Conservation (phyloP, 345 rosid genomes). For the Syzygium jambos region DNA sequence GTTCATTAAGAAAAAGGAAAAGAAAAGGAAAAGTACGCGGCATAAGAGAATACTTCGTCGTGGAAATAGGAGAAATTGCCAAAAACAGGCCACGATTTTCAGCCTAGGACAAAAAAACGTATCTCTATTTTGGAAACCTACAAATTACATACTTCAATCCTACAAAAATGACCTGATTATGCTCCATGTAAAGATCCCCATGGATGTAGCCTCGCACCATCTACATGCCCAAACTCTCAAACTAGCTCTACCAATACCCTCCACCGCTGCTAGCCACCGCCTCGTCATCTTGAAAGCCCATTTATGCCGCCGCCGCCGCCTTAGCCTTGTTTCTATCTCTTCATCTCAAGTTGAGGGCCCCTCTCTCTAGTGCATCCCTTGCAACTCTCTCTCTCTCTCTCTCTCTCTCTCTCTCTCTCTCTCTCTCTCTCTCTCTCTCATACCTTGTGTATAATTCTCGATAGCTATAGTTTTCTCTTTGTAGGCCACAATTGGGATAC, state of each 20-base stretch:
- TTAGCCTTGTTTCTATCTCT: background rate
- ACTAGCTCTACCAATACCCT: background rate
- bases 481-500: no score
- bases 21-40: accelerated
- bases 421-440: no score
- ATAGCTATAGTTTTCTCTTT: no score
- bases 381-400: background rate
- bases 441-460: no score
- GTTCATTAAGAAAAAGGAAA: background rate
- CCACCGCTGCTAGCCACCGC: background rate
- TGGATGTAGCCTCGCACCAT: background rate
- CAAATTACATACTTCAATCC: background rate
- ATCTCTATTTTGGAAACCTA: background rate
- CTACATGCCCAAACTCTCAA: background rate
- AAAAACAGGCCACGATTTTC: background rate
- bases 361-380: background rate
- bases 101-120: background rate
- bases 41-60: background rate
- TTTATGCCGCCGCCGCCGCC: background rate
- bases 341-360: background rate
- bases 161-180: background rate
- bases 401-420: no score
- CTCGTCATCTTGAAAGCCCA: background rate
- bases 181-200: no score
- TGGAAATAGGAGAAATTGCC: background rate